A percentile compares a stretch with the other conserved stretches of the same genome.
These are phyloP conservation scores for Septoria linicola DNA, from an alignment of 2,329 filamentous ascomycete genomes.

Conservation along the genomic window DNA sequence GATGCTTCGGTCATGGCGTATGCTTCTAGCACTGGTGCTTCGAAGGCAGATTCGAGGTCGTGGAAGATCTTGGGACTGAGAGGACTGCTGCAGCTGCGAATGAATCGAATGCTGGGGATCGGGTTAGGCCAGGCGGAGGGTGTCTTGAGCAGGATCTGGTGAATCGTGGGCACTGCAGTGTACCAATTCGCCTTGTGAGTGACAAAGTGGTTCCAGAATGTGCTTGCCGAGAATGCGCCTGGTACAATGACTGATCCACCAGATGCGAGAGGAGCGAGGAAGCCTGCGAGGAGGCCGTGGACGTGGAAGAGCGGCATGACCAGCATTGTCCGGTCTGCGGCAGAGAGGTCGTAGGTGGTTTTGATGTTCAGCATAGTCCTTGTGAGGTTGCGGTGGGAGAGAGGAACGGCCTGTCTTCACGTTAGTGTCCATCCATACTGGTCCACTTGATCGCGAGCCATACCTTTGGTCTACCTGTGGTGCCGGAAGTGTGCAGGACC, in stretches of 20 bases:
- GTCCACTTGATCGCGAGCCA: background rate
- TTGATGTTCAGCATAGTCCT: conserved; percentile 82
- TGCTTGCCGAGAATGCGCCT: conserved; percentile 72
- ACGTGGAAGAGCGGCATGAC: conserved; percentile 93
- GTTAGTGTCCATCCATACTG: background rate
- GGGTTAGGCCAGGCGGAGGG: conserved; percentile 60
- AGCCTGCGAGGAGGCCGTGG: conserved; percentile 79
- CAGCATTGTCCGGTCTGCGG: conserved; percentile 73
- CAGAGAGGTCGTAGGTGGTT: conserved; percentile 70
- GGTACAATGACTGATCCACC: conserved; percentile 80
- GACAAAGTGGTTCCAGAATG: conserved; percentile 79
- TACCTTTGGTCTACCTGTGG: conserved; percentile 74
- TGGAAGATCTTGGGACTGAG: conserved; percentile 79
- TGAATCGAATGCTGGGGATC: conserved; percentile 75
- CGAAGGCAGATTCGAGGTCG: conserved; percentile 71
- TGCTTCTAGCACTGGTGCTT: conserved; percentile 80
- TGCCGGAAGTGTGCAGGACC: conserved; percentile 80
- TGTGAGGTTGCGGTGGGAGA: conserved; percentile 78
- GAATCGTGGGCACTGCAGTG: conserved; percentile 88
- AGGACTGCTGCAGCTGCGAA: conserved; percentile 82
- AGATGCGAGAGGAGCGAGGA: conserved; percentile 72
- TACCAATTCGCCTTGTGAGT: conserved; percentile 82
- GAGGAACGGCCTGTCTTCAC: conserved; percentile 61
- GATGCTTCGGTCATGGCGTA: conserved; percentile 93
- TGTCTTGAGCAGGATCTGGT: conserved; percentile 79